Percentiles rank a stretch among this genome's conserved stretches.
Conservation (phyloP, 306 rosid species). For the Acacia melanoxylon region DNA sequence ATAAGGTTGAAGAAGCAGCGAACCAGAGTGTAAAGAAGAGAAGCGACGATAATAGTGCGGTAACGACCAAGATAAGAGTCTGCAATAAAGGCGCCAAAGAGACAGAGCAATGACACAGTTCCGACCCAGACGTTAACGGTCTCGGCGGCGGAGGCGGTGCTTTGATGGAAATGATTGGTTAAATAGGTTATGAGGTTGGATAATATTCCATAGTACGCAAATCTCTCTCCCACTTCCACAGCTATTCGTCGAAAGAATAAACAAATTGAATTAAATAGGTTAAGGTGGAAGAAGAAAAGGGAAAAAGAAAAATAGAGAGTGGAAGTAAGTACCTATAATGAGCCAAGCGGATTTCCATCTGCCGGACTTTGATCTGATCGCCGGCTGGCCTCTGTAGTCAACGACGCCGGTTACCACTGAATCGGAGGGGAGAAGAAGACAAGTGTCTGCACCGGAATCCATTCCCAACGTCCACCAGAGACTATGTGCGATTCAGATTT, state of each 20-base stretch:
- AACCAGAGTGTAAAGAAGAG: too few species aligned
- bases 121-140: background rate
- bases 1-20: too few species aligned
- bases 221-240: background rate
- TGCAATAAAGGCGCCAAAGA: background rate
- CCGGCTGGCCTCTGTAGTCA: background rate
- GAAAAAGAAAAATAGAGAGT: background rate
- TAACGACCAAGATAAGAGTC: background rate
- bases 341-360: conserved; percentile 24
- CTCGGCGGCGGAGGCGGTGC: background rate
- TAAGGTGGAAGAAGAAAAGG: background rate
- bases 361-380: background rate
- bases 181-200: background rate
- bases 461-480: background rate
- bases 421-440: background rate
- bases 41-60: background rate
- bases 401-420: background rate
- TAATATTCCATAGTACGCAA: background rate
- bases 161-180: background rate
- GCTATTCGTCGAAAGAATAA: background rate
- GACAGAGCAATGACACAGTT: background rate
- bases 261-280: background rate
- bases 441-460: background rate
- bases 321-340: conserved; percentile 34
- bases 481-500: too few species aligned